Evolutionary conservation across 495 filamentous ascomycete species (phyloP).

Genomic region (Xylaria castorea): DNA sequence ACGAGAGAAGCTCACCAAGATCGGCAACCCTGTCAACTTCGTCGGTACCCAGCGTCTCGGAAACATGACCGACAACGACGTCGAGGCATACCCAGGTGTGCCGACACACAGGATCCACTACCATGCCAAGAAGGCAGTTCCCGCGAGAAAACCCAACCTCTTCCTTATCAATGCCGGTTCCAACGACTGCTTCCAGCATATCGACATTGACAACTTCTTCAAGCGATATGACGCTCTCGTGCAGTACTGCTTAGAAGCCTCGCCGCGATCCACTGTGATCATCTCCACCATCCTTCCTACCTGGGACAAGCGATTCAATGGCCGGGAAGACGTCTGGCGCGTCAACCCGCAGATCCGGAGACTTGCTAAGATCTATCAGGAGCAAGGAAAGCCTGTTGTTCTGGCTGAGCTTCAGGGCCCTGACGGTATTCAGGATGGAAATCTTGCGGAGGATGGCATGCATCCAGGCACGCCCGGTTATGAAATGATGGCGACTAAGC

Average conservation of each 20-base stretch:
- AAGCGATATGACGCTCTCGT: constrained; percentile 44
- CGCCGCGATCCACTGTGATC: constrained; percentile 43
- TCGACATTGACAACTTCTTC: constrained; percentile 44
- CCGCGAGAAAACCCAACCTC: constrained; percentile 40
- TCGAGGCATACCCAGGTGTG: constrained; percentile 47
- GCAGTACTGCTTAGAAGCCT: constrained; percentile 39
- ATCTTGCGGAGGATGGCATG: constrained; percentile 45
- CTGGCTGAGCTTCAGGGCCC: constrained; percentile 45
- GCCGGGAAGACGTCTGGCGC: constrained; percentile 39
- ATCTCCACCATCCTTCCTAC: constrained; percentile 44
- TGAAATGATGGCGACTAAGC: constrained; percentile 47
- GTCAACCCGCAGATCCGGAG: constrained; percentile 45
- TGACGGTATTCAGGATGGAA: constrained; percentile 40
- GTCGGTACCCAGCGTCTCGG: constrained; percentile 45
- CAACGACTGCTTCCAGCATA: constrained; percentile 46
- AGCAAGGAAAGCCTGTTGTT: constrained; percentile 39
- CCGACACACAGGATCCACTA: constrained; percentile 41
- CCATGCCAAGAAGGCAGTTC: constrained; percentile 41
- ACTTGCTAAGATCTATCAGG: constrained; percentile 42
- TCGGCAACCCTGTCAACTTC: constrained; percentile 43
- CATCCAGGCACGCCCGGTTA: constrained; percentile 44
- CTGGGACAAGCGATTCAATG: constrained; percentile 43
- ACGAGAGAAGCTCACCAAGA: constrained; percentile 35
- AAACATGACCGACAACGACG: constrained; percentile 47
- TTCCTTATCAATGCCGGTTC: constrained; percentile 48